A percentile compares a stretch with the other conserved stretches of the same genome.
Conservation (phyloP, 352 stramenopile genomes). For the Elongisporangium prolatum region DNA sequence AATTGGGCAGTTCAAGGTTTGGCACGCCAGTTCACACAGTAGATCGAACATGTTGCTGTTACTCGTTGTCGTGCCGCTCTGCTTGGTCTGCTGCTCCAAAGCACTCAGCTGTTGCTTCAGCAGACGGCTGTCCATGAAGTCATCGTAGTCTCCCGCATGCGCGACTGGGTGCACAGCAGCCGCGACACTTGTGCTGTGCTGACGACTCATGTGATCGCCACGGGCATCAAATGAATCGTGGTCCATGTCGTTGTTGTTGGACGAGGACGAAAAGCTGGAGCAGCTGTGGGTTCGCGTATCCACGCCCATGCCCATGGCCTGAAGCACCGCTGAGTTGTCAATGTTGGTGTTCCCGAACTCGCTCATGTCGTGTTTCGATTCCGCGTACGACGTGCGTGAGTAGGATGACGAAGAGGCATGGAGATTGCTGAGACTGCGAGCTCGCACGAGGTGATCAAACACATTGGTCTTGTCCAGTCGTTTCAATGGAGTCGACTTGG, state of each 20-base stretch:
- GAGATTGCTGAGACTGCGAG: constrained; percentile 50
- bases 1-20: constrained; percentile 78
- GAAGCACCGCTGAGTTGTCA: constrained; percentile 12
- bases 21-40: constrained; percentile 73
- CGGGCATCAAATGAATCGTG: constrained; percentile 20
- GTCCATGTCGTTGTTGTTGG: constrained; percentile 18
- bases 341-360: constrained; percentile 20
- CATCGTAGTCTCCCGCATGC: constrained; percentile 41
- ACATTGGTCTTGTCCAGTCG: constrained; percentile 48
- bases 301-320: not conserved
- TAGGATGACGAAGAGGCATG: constrained; percentile 25
- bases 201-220: constrained; percentile 5
- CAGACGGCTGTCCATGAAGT: constrained; percentile 53
- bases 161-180: constrained; percentile 23
- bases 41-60: constrained; percentile 77
- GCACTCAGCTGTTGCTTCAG: constrained; percentile 51
- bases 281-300: constrained; percentile 19
- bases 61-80: constrained; percentile 11
- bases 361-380: constrained; percentile 22
- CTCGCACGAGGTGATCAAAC: constrained; percentile 60
- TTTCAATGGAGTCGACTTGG: constrained; percentile 68
- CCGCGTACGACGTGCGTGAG: constrained; percentile 45
- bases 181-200: constrained; percentile 24
- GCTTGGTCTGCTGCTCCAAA: constrained; percentile 49
- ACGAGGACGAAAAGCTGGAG: constrained; percentile 16